Evolutionary conservation across 1,139 yeast species (phyloP).

Genomic region (Pneumocystis wakefieldiae): DNA sequence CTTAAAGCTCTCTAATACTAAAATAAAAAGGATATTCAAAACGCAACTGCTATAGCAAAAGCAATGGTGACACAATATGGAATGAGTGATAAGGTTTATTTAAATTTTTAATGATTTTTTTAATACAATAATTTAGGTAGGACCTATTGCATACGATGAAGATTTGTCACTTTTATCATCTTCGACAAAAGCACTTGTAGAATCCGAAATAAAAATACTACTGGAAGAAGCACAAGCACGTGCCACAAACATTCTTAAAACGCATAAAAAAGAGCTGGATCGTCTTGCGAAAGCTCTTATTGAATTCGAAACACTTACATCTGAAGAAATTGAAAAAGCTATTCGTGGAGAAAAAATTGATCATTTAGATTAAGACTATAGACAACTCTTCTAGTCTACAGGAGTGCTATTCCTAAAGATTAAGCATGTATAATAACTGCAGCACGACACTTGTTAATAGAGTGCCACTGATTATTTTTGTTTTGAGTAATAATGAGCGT

Average conservation of each 20-base stretch:
- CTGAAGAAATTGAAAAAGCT: constrained; percentile 77
- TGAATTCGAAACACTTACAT: constrained; percentile 87
- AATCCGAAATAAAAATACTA: constrained; percentile 69
- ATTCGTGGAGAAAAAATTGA: constrained; percentile 39
- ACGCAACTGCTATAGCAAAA: constrained; percentile 84
- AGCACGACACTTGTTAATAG: too few species aligned
- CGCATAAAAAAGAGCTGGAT: constrained; percentile 54
- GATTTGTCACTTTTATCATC: constrained; percentile 37
- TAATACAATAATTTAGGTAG: constrained; percentile 4
- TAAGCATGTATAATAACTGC: background rate
- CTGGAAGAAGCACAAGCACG: constrained; percentile 65
- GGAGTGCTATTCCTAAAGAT: background rate
- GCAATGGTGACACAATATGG: constrained; percentile 97
- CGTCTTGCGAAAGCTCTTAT: constrained; percentile 84
- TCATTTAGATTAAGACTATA: background rate
- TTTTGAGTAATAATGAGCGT: too few species aligned
- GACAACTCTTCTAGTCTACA: background rate
- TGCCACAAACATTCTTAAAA: constrained; percentile 52
- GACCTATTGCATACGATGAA: constrained; percentile 4
- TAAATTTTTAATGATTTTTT: constrained; percentile 52
- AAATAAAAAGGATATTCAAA: constrained; percentile 72
- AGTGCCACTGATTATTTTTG: too few species aligned
- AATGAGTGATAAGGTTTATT: constrained; percentile 81
- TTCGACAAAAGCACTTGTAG: constrained; percentile 74
- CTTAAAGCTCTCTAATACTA: background rate